Evolutionary conservation across 2,329 filamentous ascomycete species (phyloP).

Genomic region (Talaromyces rugulosus): DNA sequence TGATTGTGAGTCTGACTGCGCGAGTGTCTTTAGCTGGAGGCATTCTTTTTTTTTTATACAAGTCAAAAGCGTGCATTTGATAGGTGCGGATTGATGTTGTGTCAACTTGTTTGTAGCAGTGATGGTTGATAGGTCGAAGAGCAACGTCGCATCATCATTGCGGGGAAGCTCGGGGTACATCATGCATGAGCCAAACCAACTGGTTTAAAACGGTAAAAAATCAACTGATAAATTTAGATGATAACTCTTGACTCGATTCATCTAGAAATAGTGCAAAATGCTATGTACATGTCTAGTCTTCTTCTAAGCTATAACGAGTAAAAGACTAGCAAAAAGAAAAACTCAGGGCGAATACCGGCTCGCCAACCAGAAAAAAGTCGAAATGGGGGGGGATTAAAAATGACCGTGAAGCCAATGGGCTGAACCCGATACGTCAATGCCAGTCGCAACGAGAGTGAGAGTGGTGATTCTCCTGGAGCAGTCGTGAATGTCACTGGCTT

Average conservation of each 20-base stretch:
- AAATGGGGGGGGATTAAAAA: neutral
- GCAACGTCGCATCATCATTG: neutral
- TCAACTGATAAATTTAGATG: neutral
- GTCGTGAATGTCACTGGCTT: neutral
- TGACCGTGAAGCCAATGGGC: neutral
- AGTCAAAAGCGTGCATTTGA: neutral
- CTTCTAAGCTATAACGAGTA: neutral
- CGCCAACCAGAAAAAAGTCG: neutral
- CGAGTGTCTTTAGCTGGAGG: neutral
- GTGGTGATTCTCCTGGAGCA: neutral
- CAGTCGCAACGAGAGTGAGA: neutral
- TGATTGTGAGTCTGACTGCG: slow-evolving; percentile 21
- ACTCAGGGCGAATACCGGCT: neutral
- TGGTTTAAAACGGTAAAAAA: neutral
- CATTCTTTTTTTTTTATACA: neutral
- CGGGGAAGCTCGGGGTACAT: neutral
- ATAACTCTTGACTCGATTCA: neutral
- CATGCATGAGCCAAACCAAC: neutral
- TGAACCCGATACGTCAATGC: neutral
- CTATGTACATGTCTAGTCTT: neutral
- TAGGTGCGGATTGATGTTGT: neutral
- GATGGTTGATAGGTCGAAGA: neutral
- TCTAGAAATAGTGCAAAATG: neutral
- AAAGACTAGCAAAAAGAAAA: neutral
- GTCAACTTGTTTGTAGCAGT: neutral